Conservation (phyloP, 768 basidiomycete species). For the Mycena pura region DNA sequence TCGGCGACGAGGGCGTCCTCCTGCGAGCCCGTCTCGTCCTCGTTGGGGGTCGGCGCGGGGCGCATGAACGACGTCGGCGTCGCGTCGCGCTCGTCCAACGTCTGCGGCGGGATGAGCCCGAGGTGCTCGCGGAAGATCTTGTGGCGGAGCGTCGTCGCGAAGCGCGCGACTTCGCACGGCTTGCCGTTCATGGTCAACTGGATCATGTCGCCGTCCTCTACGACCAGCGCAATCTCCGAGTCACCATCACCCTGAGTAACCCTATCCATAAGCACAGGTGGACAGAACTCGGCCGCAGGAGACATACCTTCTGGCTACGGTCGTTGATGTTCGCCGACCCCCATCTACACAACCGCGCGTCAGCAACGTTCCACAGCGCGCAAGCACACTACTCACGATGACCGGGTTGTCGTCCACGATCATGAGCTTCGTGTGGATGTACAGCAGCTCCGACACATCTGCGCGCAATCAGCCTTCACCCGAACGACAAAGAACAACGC, state of each 20-base stretch:
- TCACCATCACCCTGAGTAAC: constrained; percentile 80
- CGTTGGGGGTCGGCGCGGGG: constrained; percentile 75
- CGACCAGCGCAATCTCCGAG: constrained; percentile 92
- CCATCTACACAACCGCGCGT: constrained; percentile 56
- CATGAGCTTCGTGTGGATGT: constrained; percentile 92
- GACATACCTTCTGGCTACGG: constrained; percentile 73
- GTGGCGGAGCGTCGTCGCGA: constrained; percentile 85
- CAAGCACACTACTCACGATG: constrained; percentile 72
- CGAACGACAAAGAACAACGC: constrained; percentile 41
- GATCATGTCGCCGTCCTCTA: constrained; percentile 87
- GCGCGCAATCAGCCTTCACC: constrained; percentile 17
- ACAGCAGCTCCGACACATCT: constrained; percentile 81
- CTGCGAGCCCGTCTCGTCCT: constrained; percentile 62
- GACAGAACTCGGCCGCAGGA: neutral
- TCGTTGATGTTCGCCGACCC: constrained; percentile 95
- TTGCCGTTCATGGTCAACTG: constrained; percentile 79
- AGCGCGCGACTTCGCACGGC: constrained; percentile 73
- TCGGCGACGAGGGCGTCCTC: constrained; percentile 80
- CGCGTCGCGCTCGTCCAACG: constrained; percentile 40
- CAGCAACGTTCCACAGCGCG: neutral
- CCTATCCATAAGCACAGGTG: constrained; percentile 7
- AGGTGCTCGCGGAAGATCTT: constrained; percentile 88
- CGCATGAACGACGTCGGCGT: constrained; percentile 72
- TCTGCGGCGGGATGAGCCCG: constrained; percentile 84
- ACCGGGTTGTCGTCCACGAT: constrained; percentile 92